phyloP scores from a whole-genome alignment of 352 stramenopile genomes.

The Achlya hypogyna region DNA sequence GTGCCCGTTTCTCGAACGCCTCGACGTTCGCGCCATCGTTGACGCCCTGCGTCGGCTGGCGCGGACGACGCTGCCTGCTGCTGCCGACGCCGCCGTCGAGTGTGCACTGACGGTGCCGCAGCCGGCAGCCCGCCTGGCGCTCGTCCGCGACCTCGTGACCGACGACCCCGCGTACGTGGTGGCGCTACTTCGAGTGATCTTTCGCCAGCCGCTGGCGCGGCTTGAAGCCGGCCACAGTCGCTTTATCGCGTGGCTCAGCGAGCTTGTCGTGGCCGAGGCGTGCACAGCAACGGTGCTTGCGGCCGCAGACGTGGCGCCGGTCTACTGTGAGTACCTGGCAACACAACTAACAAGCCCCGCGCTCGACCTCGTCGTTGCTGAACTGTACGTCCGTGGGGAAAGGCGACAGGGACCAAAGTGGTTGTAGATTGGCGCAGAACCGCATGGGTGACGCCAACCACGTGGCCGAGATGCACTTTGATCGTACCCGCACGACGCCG shows the following conservation, averaged over 20 bases:
- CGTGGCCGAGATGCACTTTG: neutral
- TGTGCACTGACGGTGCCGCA: slow-evolving; percentile 4
- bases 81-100: neutral
- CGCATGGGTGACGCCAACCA: slow-evolving; percentile 14
- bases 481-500: neutral
- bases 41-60: neutral
- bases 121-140: neutral
- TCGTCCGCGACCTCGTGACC: neutral
- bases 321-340: slow-evolving; percentile 6
- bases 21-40: slow-evolving; percentile 42
- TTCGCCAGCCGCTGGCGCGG: neutral
- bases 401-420: neutral
- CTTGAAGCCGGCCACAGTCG: neutral
- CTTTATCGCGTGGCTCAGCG: neutral
- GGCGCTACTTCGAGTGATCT: slow-evolving; percentile 4
- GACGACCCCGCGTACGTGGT: neutral
- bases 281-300: neutral
- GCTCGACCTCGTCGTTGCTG: slow-evolving; percentile 7
- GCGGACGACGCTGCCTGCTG: neutral
- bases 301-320: neutral
- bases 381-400: neutral
- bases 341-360: neutral
- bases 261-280: neutral
- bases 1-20: slow-evolving; percentile 49
- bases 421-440: slow-evolving; percentile 3